Evolutionary conservation across 495 filamentous ascomycete genomes (phyloP).

Genomic region (Podospora australis): DNA sequence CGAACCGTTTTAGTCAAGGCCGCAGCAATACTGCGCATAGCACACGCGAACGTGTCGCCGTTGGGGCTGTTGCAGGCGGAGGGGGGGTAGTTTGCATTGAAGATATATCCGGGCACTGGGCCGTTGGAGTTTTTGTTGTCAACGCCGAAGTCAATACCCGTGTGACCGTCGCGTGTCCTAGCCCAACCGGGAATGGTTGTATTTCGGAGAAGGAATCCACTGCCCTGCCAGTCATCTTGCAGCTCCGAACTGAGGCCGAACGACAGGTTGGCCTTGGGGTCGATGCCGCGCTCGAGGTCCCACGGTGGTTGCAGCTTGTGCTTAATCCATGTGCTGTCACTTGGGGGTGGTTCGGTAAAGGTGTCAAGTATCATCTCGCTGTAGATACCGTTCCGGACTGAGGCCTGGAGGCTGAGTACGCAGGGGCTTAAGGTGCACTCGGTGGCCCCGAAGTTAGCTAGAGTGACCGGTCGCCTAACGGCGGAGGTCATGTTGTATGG

Average conservation of each 20-base stretch:
- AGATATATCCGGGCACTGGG: not conserved
- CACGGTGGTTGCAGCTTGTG: not conserved
- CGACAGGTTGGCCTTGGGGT: not conserved
- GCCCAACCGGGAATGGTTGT: not conserved
- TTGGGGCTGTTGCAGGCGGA: not conserved
- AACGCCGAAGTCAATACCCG: too few species aligned
- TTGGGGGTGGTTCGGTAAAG: too few species aligned
- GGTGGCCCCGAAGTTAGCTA: not conserved
- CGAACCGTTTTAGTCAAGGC: not conserved
- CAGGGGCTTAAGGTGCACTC: constrained; percentile 2
- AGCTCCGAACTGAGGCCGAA: not conserved
- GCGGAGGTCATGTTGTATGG: not conserved
- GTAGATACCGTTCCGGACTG: not conserved
- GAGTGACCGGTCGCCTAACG: not conserved
- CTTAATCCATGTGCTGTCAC: not conserved
- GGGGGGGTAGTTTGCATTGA: not conserved
- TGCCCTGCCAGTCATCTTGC: not conserved
- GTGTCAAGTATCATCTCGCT: not conserved
- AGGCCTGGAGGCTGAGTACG: not conserved
- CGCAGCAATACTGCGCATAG: not conserved
- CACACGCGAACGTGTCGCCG: not conserved
- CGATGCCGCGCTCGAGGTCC: not conserved
- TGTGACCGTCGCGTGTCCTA: too few species aligned
- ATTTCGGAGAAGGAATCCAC: not conserved
- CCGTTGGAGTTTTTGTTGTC: too few species aligned